These are phyloP conservation scores for Sporothrix luriei DNA, from an alignment of 2,329 filamentous ascomycete genomes.

Conservation along the genomic window DNA sequence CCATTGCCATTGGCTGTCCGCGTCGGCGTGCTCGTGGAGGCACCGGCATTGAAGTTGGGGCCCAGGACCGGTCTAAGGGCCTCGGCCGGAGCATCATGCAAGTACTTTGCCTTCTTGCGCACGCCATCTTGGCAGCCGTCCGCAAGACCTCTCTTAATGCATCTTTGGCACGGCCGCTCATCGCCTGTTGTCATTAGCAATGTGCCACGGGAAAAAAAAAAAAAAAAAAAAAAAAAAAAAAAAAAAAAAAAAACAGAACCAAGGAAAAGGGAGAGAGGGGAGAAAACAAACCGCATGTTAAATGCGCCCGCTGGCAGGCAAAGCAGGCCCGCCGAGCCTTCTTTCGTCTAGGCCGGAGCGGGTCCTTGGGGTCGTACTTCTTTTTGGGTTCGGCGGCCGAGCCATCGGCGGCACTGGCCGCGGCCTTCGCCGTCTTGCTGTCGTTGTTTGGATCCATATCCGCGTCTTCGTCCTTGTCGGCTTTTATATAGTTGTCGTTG, in stretches of 20 bases:
- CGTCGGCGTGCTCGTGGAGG: slow-evolving; percentile 49
- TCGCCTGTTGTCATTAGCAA: slow-evolving; percentile 64
- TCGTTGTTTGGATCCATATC: slow-evolving; percentile 42
- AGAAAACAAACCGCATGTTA: slow-evolving; percentile 87
- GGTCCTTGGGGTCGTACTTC: slow-evolving; percentile 83
- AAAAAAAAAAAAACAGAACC: too few relatives aligned
- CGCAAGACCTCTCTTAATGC: slow-evolving; percentile 88
- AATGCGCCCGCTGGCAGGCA: slow-evolving; percentile 93
- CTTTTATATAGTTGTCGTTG: slow-evolving; percentile 10
- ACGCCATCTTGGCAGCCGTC: slow-evolving; percentile 94
- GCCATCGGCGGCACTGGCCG: slow-evolving; percentile 41
- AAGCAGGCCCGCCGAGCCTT: slow-evolving; percentile 95
- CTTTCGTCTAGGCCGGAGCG: slow-evolving; percentile 83
- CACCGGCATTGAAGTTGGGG: slow-evolving; percentile 61
- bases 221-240: too few relatives aligned
- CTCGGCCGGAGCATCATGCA: slow-evolving; percentile 91
- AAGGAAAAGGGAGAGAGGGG: slow-evolving; percentile 31
- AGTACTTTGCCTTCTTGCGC: slow-evolving; percentile 98
- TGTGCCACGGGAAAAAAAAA: not conserved
- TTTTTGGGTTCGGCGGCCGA: slow-evolving; percentile 58
- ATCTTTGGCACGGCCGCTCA: slow-evolving; percentile 89
- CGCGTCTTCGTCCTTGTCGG: slow-evolving; percentile 53
- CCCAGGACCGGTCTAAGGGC: slow-evolving; percentile 84
- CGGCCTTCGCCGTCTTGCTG: slow-evolving; percentile 57
- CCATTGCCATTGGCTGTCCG: slow-evolving; percentile 51